phyloP scores from a whole-genome alignment of 192 early-diverging fungal species.

The Mortierella claussenii region DNA sequence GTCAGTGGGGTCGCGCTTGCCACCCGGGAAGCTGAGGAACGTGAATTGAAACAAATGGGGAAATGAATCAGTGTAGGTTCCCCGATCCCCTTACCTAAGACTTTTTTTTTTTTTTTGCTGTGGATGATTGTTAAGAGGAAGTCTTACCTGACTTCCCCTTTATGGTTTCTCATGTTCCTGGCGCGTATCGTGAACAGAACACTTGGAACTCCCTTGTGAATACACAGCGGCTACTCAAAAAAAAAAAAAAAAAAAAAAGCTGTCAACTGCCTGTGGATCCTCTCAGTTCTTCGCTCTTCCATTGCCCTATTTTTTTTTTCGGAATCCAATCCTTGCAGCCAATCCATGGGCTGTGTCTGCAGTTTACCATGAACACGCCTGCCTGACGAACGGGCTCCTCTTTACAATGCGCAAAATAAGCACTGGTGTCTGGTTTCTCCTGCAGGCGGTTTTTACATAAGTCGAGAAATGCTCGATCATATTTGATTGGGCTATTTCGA shows the following conservation, averaged over 20 bases:
- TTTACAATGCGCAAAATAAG: conserved; percentile 33
- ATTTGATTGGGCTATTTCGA: conserved; percentile 19
- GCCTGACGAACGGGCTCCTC: conserved; percentile 37
- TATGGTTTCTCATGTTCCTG: conserved; percentile 71
- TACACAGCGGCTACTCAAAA: conserved; percentile 68
- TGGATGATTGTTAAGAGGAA: background rate
- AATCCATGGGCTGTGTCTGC: background rate
- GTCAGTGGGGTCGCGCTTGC: conserved; percentile 75
- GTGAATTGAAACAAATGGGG: too few species aligned
- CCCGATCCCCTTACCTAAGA: too few species aligned
- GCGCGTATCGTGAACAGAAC: conserved; percentile 86
- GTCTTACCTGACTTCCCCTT: conserved; percentile 77
- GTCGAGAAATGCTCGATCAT: conserved; percentile 25
- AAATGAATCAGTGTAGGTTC: background rate
- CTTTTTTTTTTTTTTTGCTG: too few species aligned
- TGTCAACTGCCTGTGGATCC: too few species aligned
- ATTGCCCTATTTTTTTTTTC: too few species aligned
- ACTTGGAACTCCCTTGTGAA: conserved; percentile 65
- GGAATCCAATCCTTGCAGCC: too few species aligned
- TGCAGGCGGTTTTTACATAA: conserved; percentile 17
- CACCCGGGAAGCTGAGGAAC: conserved; percentile 77
- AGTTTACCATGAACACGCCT: conserved; percentile 42
- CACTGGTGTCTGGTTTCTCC: conserved; percentile 24
- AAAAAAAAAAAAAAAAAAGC: background rate
- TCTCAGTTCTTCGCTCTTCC: too few species aligned